Conservation (phyloP, 2,329 filamentous ascomycete genomes). For the Diaporthe sp. region DNA sequence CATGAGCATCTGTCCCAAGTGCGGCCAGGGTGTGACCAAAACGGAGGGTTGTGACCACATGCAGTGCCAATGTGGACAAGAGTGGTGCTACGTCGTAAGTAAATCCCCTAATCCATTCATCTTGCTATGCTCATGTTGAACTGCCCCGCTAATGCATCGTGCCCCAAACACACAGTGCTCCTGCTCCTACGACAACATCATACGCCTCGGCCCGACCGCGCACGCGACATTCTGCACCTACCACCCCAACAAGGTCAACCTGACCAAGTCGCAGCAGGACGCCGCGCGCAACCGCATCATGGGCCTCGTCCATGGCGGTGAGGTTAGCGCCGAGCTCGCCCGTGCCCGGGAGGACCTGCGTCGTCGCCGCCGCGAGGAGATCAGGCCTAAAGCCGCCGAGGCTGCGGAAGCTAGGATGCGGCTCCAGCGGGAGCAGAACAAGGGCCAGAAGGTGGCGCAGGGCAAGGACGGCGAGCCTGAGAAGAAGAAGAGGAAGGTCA, state of each 20-base stretch:
- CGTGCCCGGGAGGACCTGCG: conserved; percentile 32
- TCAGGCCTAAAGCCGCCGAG: conserved; percentile 29
- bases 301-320: conserved; percentile 34
- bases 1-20: conserved; percentile 33
- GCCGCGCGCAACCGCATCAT: conserved; percentile 28
- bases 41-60: conserved; percentile 32
- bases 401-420: conserved; percentile 28
- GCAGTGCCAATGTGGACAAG: conserved; percentile 29
- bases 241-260: conserved; percentile 34
- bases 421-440: conserved; percentile 3
- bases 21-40: conserved; percentile 34
- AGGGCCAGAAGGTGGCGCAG: neutral
- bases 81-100: conserved; percentile 34
- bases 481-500: conserved; percentile 28
- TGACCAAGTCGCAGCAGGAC: conserved; percentile 29
- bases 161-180: conserved; percentile 22
- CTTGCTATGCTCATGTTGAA: too few relatives aligned
- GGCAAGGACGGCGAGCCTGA: neutral
- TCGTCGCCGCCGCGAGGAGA: conserved; percentile 30
- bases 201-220: conserved; percentile 23
- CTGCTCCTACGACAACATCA: conserved; percentile 30
- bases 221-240: conserved; percentile 35
- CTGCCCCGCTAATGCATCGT: too few relatives aligned
- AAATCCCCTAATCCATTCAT: neutral
- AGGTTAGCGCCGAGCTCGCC: conserved; percentile 32